Evolutionary conservation across 176 grass and related monocot species (phyloP), one percentile per base, ranked within the genome.

Genomic region (Panicum miliaceum): DNA sequence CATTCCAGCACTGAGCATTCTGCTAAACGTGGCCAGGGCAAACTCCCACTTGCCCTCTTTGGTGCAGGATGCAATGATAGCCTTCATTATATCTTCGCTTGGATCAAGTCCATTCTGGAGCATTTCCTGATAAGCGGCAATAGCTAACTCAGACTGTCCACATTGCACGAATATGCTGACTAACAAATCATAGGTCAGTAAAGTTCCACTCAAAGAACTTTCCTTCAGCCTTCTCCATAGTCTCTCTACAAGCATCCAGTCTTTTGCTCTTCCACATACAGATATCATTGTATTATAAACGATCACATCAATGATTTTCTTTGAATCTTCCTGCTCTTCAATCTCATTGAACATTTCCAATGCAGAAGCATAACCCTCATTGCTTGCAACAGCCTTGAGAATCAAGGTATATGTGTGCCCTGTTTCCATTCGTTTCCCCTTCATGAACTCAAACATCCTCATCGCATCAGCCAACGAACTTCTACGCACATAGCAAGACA

Each of bases 221-320:
- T 91, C 74, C 16, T 20, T 58, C 19, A 98, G 84, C 51, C 82
- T 90, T 90, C 73, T 90, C 95, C 95, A 98, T 6, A 95, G 71
- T 87, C 62, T 92, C 75, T 94, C 89, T 27, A 82, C 86, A 76
- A 95, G 87, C 76, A 81, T 65, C 89, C 89, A 95, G 70, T 98
- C 85, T 85, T 93, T 98, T 5, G 82, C 88, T 93, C 85, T 93
- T 16, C 84, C 92, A 77, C 85, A 93, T 0, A 82, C 84, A 25
- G 95, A 93, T 85, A 98, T 91, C 95, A 93, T 88, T 20, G 95
- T 95, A 88, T 98, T 98, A 64, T 91, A 98, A 52, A 98, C 89
- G 18, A 98, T 86, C 35, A 88, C 89, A 81, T 95, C 96, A 6
- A 98, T 54, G 5, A 52, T 64, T 71, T 82, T 80, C 75, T 78